Evolutionary conservation across 805 yeast genomes (phyloP).

Genomic region (Candida mattraensis): DNA sequence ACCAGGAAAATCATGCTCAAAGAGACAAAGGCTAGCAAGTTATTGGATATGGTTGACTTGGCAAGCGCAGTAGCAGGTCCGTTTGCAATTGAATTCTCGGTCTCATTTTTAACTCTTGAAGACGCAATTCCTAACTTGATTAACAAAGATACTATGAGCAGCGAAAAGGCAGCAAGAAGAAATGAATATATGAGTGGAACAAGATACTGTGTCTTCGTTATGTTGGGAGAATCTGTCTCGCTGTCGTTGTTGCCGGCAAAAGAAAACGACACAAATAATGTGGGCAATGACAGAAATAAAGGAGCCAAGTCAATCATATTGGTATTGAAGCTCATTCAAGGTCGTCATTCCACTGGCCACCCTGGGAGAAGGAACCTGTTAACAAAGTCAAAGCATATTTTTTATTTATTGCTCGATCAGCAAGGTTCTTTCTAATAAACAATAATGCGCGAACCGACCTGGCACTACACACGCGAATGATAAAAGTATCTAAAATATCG

Average conservation of each 20-base stretch:
- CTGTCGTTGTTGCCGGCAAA: too few species aligned
- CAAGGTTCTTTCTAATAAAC: too few species aligned
- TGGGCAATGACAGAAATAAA: slow-evolving; percentile 34
- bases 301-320: slow-evolving; percentile 32
- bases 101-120: too few species aligned
- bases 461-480: too few species aligned
- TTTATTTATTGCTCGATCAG: too few species aligned
- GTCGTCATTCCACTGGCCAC: too few species aligned
- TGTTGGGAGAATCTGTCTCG: too few species aligned
- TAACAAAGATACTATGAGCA: slow-evolving; percentile 9
- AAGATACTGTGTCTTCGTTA: too few species aligned
- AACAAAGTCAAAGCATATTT: not conserved
- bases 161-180: slow-evolving; percentile 26
- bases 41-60: not conserved
- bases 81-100: slow-evolving; percentile 1
- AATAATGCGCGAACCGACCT: too few species aligned
- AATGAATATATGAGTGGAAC: slow-evolving; percentile 20
- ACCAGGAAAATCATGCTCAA: slow-evolving; percentile 23
- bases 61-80: not conserved
- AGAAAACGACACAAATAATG: slow-evolving; percentile 33
- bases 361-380: too few species aligned
- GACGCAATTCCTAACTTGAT: slow-evolving; percentile 11
- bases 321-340: slow-evolving; percentile 1
- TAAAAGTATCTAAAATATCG: too few species aligned
- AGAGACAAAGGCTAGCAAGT: slow-evolving; percentile 13